Evolutionary conservation across 2,329 filamentous ascomycete genomes (phyloP).

Genomic region (Sphaerulina vaccinii): DNA sequence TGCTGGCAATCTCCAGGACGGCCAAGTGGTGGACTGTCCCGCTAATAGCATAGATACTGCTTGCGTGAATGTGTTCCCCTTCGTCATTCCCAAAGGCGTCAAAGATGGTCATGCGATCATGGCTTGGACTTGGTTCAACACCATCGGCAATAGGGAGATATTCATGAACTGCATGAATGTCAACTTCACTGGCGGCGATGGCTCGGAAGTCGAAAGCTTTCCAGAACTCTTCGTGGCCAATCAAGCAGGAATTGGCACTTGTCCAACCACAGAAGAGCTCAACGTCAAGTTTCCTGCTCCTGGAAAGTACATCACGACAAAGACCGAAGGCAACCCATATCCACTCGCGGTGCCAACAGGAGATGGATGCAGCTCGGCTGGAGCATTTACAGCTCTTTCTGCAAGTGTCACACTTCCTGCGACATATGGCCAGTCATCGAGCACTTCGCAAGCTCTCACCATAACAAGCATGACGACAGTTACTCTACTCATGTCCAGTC

Average conservation of each 20-base stretch:
- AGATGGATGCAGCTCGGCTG: slow-evolving; percentile 18
- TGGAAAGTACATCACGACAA: slow-evolving; percentile 56
- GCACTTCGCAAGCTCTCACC: not conserved
- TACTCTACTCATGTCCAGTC: not conserved
- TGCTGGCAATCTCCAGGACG: slow-evolving; percentile 51
- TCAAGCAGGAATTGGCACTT: slow-evolving; percentile 52
- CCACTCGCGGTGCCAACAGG: slow-evolving; percentile 28
- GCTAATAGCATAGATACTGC: slow-evolving; percentile 31
- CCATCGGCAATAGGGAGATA: slow-evolving; percentile 87
- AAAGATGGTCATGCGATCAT: slow-evolving; percentile 74
- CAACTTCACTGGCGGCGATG: slow-evolving; percentile 55
- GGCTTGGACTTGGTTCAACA: slow-evolving; percentile 95
- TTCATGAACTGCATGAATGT: slow-evolving; percentile 65
- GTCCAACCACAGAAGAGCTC: slow-evolving; percentile 52
- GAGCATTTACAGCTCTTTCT: not conserved
- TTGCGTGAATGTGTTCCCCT: slow-evolving; percentile 61
- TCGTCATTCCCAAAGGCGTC: slow-evolving; percentile 68
- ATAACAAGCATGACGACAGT: slow-evolving; percentile 3
- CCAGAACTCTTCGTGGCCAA: slow-evolving; percentile 78
- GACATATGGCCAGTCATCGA: not conserved
- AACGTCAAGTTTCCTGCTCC: slow-evolving; percentile 69
- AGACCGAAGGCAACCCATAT: slow-evolving; percentile 25
- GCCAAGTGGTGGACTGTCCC: slow-evolving; percentile 16
- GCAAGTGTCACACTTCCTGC: not conserved
- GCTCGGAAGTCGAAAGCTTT: slow-evolving; percentile 59